These are phyloP conservation scores for Vaccinium darrowii DNA, from an alignment of 148 eudicot genomes.

Conservation along the genomic window DNA sequence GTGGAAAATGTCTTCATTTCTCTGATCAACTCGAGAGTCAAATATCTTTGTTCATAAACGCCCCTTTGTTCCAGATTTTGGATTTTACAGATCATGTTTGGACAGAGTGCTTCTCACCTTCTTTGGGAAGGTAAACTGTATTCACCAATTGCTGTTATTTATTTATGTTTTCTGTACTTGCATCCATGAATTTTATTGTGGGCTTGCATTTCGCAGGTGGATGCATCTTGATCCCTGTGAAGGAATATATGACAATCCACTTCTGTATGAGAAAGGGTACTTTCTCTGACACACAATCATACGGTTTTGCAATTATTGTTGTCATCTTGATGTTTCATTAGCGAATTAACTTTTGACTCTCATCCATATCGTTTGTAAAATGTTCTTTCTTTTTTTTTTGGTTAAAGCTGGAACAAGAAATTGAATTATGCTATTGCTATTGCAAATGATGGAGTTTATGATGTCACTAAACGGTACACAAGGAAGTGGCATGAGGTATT, in stretches of 20 bases:
- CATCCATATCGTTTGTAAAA: background rate
- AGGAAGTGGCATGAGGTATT: conserved; percentile 93
- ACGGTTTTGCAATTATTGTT: conserved; percentile 2
- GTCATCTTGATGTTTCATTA: background rate
- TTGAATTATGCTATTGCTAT: conserved; percentile 77
- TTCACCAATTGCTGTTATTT: conserved; percentile 7
- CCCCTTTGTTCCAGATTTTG: conserved; percentile 46
- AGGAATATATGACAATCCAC: conserved; percentile 85
- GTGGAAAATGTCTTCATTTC: background rate
- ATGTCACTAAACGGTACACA: conserved; percentile 97
- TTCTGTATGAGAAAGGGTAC: conserved; percentile 96
- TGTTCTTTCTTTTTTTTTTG: background rate
- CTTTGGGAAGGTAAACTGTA: conserved; percentile 69
- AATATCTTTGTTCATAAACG: background rate
- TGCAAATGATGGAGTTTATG: conserved; percentile 89
- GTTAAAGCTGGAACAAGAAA: conserved; percentile 74
- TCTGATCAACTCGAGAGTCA: background rate
- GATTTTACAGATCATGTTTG: conserved; percentile 97
- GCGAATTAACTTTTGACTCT: conserved; percentile 3
- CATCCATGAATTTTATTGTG: background rate
- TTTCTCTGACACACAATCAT: background rate
- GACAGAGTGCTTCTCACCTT: conserved; percentile 85
- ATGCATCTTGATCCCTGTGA: conserved; percentile 99
- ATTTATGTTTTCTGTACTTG: conserved; percentile 10
- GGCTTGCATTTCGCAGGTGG: conserved; percentile 56